Evolutionary conservation across 371 early-diverging fungal species (phyloP), one percentile per base, ranked within the genome.

Genomic region (Dipsacomyces acuminosporus): DNA sequence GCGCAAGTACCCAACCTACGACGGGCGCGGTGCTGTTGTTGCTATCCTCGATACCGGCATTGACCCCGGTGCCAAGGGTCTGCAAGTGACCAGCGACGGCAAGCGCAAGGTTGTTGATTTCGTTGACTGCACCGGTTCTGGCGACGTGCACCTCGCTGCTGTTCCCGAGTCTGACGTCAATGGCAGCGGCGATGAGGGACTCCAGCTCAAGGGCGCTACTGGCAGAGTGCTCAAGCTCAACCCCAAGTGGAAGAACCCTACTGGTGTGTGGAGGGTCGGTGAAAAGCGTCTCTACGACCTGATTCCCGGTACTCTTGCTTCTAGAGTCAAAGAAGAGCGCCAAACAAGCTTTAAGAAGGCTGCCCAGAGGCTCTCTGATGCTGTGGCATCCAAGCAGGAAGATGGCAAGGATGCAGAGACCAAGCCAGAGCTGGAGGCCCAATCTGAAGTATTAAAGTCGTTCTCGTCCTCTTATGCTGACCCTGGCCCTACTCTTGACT

Each of bases 1-100:
- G 30, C 82, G 82, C 63, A 89, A 90, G 73, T 79, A 84, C 61
- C 87, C 93, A 21, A 79, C 81, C 30, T 90, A 82, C 67, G 96
- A 96, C 52, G 97, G 97, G 17, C 82, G 96, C 54, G 84, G 84
- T 45, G 86, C 89, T 22, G 84, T 92, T 22, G 81, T 94, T 54
- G 96, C 94, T 24, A 86, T 94, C 57, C 81, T 94, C 14, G 93
- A 93, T 63, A 92, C 93, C 4, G 93, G 94, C 41, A 87, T 96
- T 33, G 94, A 93, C 73, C 96, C 96, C 25, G 89, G 85, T 33
- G 93, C 95, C 35, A 79, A 84, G 38, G 94, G 89, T 48, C 78
- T 90, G 61, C 86, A 82, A 71, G 75, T 82, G 9, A 94, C 94
- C 6, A 84, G 88, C 8, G 89, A 92, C 48, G 94, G 93, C 41